phyloP scores from a whole-genome alignment of 1,139 yeast species.

The Eremothecium cymbalariae region DNA sequence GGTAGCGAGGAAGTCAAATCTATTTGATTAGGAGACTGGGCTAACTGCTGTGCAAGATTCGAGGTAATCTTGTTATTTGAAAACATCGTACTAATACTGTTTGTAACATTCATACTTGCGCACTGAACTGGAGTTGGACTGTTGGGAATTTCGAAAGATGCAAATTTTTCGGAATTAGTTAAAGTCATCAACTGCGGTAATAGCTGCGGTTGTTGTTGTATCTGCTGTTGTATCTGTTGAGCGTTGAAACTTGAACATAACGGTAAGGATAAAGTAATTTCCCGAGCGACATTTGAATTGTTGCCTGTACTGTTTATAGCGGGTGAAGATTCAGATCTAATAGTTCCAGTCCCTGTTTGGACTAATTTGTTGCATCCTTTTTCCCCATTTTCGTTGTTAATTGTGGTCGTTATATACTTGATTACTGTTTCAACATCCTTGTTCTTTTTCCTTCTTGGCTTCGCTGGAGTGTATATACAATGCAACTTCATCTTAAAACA shows the following conservation, averaged over 20 bases:
- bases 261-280: constrained; percentile 16
- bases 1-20: constrained; percentile 21
- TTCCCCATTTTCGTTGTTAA: constrained; percentile 7
- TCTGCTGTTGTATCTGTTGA: constrained; percentile 20
- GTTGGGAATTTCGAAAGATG: constrained; percentile 20
- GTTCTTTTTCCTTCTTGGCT: constrained; percentile 15
- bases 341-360: no score
- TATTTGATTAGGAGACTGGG: constrained; percentile 15
- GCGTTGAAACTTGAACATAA: constrained; percentile 10
- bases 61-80: constrained; percentile 21
- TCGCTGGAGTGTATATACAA: constrained; percentile 48
- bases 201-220: constrained; percentile 22
- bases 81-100: constrained; percentile 25
- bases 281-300: constrained; percentile 16
- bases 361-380: no score
- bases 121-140: constrained; percentile 22
- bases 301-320: no score
- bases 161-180: constrained; percentile 21
- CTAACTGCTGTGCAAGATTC: constrained; percentile 12
- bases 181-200: constrained; percentile 20
- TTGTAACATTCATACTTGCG: constrained; percentile 23
- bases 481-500: constrained; percentile 70
- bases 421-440: constrained; percentile 13
- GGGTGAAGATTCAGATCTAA: no score
- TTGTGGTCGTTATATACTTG: constrained; percentile 15